These are phyloP conservation scores for Pichia sorboxylosa DNA, from an alignment of 1,139 yeast species.

Conservation along the genomic window DNA sequence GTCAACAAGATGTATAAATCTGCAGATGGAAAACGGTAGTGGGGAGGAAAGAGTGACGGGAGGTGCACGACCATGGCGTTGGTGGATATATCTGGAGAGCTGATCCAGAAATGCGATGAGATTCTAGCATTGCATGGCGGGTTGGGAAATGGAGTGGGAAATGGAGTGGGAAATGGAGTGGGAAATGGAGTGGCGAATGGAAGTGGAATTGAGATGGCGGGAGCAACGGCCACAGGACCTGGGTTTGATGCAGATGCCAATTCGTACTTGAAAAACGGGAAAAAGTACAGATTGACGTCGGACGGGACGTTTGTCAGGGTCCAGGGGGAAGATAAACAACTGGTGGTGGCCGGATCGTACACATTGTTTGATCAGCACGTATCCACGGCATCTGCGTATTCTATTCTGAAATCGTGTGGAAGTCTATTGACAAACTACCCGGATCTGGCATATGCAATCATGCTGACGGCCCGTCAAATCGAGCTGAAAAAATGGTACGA, in stretches of 20 bases:
- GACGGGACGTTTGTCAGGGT: conserved; percentile 39
- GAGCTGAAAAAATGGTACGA: conserved; percentile 42
- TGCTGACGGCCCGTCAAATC: conserved; percentile 39
- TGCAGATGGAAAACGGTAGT: no score
- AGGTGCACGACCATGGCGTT: no score
- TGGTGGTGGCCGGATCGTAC: conserved; percentile 32
- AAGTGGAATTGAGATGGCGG: no score
- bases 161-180: no score
- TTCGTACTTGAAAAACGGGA: conserved; percentile 39
- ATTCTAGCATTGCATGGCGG: no score
- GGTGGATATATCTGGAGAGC: no score
- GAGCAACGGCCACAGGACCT: no score
- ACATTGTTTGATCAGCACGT: conserved; percentile 24
- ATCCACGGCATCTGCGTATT: conserved; percentile 34
- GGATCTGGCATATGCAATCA: conserved; percentile 37
- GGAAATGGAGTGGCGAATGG: no score
- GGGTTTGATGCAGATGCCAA: conserved; percentile 2
- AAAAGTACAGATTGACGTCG: conserved; percentile 37
- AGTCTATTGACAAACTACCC: conserved; percentile 27
- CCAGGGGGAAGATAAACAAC: conserved; percentile 40
- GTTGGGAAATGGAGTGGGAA: no score
- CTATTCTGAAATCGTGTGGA: conserved; percentile 30
- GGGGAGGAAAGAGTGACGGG: no score
- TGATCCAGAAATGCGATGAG: no score
- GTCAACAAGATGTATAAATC: no score